Evolutionary conservation across 2,329 filamentous ascomycete species (phyloP).

Genomic region (Aspergillus caelatus): DNA sequence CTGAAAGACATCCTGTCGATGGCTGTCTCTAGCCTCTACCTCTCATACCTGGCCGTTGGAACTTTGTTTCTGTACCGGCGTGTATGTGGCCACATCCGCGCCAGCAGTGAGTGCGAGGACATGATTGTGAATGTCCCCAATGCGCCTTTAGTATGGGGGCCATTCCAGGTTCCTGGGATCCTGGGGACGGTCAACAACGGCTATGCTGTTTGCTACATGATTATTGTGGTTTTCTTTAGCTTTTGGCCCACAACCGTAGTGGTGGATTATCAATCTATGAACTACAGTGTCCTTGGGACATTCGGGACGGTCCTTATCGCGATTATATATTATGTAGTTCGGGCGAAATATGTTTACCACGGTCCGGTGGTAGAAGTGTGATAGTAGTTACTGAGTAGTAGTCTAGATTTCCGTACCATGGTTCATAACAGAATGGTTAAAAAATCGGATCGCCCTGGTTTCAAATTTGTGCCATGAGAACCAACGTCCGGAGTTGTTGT

Average conservation of each 20-base stretch:
- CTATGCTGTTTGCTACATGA: not conserved
- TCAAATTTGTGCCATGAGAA: no score
- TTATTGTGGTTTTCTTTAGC: not conserved
- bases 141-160: not conserved
- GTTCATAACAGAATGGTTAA: no score
- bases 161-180: not conserved
- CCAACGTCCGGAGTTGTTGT: no score
- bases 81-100: conserved; percentile 32
- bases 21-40: conserved; percentile 48
- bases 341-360: not conserved
- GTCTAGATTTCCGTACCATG: no score
- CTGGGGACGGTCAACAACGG: not conserved
- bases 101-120: not conserved
- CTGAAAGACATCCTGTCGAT: conserved; percentile 56
- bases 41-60: conserved; percentile 53
- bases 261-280: not conserved
- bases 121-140: not conserved
- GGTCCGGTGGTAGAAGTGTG: not conserved
- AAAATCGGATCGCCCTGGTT: no score
- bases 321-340: not conserved
- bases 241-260: not conserved
- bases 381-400: no score
- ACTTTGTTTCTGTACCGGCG: conserved; percentile 48
- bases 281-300: not conserved
- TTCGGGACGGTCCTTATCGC: not conserved